Base-by-base conservation (phyloP, 257 asterid genomes). In the Lycium barbarum region DNA sequence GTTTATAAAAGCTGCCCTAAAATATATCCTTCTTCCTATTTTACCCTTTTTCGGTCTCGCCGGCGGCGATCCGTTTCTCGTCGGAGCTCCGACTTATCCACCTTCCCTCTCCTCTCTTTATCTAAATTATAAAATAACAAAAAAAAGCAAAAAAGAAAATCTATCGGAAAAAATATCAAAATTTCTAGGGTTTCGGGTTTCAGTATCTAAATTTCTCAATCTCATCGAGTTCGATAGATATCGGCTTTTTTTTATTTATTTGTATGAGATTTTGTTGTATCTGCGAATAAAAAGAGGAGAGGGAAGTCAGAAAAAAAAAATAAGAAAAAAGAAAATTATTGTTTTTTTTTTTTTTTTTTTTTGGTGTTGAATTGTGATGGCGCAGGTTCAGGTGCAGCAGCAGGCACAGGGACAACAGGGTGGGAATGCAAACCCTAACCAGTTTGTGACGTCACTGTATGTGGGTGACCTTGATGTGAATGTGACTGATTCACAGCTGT, bases 401-500 rank as follows among this genome's bases (percentile, higher is more conserved):
- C 94, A 89, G 89, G 88, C 87, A 76, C 91, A 89, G 89, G 88
- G 86, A 76, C 91, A 88, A 65, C 95, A 90, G 87, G 89, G 86
- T 82, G 92, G 87, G 91, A 90, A 84, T 79, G 89, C 73, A 51
- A 89, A 87, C 45, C 97, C 73, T 59, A 89, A 87, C 45, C 97
- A 93, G 90, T 87, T 88, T 36, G 97, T 93, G 88, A 94, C 98
- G 40, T 93, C 99, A 36, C 93, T 96, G 51, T 94, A 96, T 71
- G 97, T 95, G 3, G 99, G 99, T 36, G 99, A 96, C 90, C 94
- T 96, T 55, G 99, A 96, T 15, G 84, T 54, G 2, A 92, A 86
- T 89, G 97, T 95, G 84, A 91, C 95, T 10, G 98, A 96, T 84
- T 90, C 96, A 38, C 99, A 96, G 79, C 91, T 96, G 20, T 96